Percentiles rank a stretch among this genome's conserved stretches.
These are phyloP conservation scores for Antitrichia curtipendula DNA, from an alignment of 225 moss, liverwort and hornwort genomes.

Conservation along the genomic window DNA sequence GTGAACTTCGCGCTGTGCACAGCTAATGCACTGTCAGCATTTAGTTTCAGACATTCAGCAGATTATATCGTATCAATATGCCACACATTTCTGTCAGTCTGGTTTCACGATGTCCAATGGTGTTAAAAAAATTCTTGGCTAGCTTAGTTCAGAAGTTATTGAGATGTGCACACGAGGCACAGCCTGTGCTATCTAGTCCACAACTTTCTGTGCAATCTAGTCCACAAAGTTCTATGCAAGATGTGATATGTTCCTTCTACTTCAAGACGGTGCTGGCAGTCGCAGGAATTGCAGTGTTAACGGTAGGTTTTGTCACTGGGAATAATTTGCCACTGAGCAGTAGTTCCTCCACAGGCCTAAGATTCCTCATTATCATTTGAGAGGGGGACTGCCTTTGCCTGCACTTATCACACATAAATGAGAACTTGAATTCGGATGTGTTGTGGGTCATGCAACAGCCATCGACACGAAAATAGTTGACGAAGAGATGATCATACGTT, in stretches of 20 bases:
- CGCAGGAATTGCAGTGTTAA: not conserved
- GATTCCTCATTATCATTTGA: conserved; percentile 13
- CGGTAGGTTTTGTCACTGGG: not conserved
- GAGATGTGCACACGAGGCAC: not conserved
- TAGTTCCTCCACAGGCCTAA: not conserved
- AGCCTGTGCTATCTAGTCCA: not conserved
- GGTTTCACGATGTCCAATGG: not conserved
- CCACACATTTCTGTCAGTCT: not conserved
- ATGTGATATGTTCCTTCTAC: not conserved
- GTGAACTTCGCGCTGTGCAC: not conserved
- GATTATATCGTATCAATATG: not conserved
- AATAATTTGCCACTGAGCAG: not conserved
- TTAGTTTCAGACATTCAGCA: not conserved
- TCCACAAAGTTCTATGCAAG: not conserved
- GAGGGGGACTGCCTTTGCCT: conserved; percentile 65
- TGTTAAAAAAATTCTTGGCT: not conserved
- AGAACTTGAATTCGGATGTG: not conserved
- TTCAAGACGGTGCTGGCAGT: not conserved
- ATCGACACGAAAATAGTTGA: not conserved
- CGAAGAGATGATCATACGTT: not conserved
- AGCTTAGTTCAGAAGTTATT: not conserved
- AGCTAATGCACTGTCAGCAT: not conserved
- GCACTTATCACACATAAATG: not conserved
- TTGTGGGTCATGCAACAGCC: not conserved
- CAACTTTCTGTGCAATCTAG: not conserved